Evolutionary conservation across 768 basidiomycete species (phyloP), one percentile per base, ranked within the genome.

Genomic region (Neoboletus brunneissimus): DNA sequence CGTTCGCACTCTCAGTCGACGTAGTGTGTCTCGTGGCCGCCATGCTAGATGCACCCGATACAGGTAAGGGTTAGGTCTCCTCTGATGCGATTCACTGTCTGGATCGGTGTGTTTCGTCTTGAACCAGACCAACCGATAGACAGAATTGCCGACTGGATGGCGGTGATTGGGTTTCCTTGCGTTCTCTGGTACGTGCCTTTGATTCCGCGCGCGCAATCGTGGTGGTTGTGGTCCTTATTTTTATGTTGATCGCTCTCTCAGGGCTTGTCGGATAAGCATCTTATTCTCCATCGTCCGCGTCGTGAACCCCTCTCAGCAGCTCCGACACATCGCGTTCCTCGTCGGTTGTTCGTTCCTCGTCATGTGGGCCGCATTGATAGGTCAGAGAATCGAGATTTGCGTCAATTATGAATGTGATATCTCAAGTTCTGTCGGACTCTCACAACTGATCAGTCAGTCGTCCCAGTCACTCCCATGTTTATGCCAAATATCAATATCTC

Each of bases 221-320:
- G 12, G 22, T 16, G 2, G 11, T 20, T 4, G 18, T 34, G 34
- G 12, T 18, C 6, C 41, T 22, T n/a, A 16, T 37, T 11, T 34
- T 32, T 42, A 34, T 47, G 27, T 53, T 68, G 22, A 59, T 9
- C 18, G 3, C 29, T 41, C 0, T 12, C 16, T 1, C 35, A 72
- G 69, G 69, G 48, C 53, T 9, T 61, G 64, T 53, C 64, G 69
- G 13, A 48, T 54, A 23, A 70, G 70, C 52, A 57, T 70, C 38
- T 42, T 70, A 31, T 11, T 62, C 27, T 70, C 68, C 16, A 57
- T 68, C 50, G 41, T 68, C 16, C 64, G 58, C 20, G 15, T 64
- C 12, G 52, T 48, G 12, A 60, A 54, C 12, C 65, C 66, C 0
- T 56, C 53, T 12, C 54, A 29, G 34, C 48, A 6, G 3, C 55